A percentile compares a stretch with the other conserved stretches of the same genome.
Evolutionary conservation across 2,329 filamentous ascomycete genomes (phyloP).

Genomic region (Amylocarpus encephaloides): DNA sequence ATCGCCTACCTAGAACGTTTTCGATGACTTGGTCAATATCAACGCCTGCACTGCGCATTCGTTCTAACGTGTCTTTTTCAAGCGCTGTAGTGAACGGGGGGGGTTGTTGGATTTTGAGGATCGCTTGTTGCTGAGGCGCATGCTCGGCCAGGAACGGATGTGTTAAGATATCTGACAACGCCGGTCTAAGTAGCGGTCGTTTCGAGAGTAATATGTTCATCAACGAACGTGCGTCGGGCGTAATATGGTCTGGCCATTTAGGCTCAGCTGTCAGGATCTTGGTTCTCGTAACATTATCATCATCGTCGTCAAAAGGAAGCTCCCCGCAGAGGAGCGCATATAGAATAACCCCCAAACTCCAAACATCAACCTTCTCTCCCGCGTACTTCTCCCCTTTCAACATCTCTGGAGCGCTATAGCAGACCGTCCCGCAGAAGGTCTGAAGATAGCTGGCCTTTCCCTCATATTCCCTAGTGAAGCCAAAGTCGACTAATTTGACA

Average conservation of each 20-base stretch:
- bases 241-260: slow-evolving; percentile 73
- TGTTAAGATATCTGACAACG: slow-evolving; percentile 75
- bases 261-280: slow-evolving; percentile 84
- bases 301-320: slow-evolving; percentile 92
- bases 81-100: slow-evolving; percentile 77
- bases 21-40: slow-evolving; percentile 93
- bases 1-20: slow-evolving; percentile 82
- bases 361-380: slow-evolving; percentile 95
- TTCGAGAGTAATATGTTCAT: slow-evolving; percentile 82
- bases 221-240: slow-evolving; percentile 69
- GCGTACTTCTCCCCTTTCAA: slow-evolving; percentile 97
- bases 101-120: slow-evolving; percentile 73
- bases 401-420: slow-evolving; percentile 98
- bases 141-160: slow-evolving; percentile 85
- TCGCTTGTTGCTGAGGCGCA: slow-evolving; percentile 81
- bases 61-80: slow-evolving; percentile 84
- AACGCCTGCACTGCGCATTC: slow-evolving; percentile 90
- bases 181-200: slow-evolving; percentile 74
- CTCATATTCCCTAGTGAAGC: slow-evolving; percentile 95
- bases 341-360: slow-evolving; percentile 80
- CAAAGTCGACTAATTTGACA: slow-evolving; percentile 96
- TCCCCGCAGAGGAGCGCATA: slow-evolving; percentile 79
- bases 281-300: slow-evolving; percentile 78
- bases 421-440: slow-evolving; percentile 96
- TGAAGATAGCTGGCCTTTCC: slow-evolving; percentile 90